Percentiles rank a stretch among this genome's conserved stretches.
Conservation (phyloP, 108 stramenopile genomes). For the Conticribra guillardii region DNA sequence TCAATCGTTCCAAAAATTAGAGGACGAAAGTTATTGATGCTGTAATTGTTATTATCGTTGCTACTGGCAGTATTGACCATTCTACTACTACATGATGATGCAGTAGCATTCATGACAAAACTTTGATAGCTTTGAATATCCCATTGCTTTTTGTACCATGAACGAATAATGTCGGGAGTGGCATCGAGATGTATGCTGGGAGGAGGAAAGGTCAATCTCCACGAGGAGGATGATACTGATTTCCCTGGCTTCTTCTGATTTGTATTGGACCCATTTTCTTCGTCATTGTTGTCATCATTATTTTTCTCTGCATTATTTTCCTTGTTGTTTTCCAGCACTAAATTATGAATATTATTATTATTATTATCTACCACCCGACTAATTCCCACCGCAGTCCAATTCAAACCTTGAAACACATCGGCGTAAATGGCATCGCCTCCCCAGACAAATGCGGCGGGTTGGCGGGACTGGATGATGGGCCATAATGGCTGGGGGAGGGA, state of each 20-base stretch:
- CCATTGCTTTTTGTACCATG: constrained; percentile 58
- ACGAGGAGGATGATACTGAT: too few species aligned
- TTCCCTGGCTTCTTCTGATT: not conserved
- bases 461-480: constrained; percentile 60
- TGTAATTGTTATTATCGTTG: not conserved
- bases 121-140: constrained; percentile 54
- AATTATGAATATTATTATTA: too few species aligned
- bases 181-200: constrained; percentile 46
- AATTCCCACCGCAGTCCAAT: constrained; percentile 35
- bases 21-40: too few species aligned
- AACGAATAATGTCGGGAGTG: constrained; percentile 55
- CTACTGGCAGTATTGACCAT: not conserved
- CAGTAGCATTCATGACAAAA: constrained; percentile 31
- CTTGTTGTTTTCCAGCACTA: too few species aligned
- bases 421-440: constrained; percentile 88
- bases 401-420: constrained; percentile 37
- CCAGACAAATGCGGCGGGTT: constrained; percentile 83
- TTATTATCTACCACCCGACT: too few species aligned
- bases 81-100: constrained; percentile 16
- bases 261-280: too few species aligned
- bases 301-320: too few species aligned
- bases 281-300: not conserved
- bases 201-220: constrained; percentile 56
- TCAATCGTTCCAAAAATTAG: constrained; percentile 80
- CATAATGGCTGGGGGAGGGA: constrained; percentile 75